Base-by-base conservation (phyloP, 2,329 filamentous ascomycete genomes). In the Elsinoe perseae region DNA sequence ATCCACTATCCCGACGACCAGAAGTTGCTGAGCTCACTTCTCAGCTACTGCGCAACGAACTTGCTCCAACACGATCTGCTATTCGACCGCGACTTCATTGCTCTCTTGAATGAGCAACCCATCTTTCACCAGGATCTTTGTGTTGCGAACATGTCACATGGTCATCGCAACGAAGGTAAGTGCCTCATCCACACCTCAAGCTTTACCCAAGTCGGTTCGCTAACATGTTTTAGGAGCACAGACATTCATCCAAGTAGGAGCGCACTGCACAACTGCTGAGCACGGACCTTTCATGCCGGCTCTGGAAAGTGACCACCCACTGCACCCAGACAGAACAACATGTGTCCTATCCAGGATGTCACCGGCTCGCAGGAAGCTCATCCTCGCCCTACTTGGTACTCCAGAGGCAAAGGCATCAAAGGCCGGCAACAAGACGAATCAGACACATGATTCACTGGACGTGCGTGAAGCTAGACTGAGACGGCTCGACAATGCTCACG, bases 161-260 rank as follows among this genome's bases (percentile, higher is more conserved):
- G 20, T 16, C 43, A 20, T 23, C 20, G 23, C 5, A 48, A 48
- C 25, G 43, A 48, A 30, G 43, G 43, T 48, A 48, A 3, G 20
- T 28, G 6, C 18, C 18, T 16, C 28, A 16, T 48, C 43, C 8
- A 7, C 6, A 8, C 42, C 4, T 7, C 12, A 4, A 6, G 3
- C 6, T 25, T 10, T 23, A 3, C 8, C 3, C 8, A 7, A 28
- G 12, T 27, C 43, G 3, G 6, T 23, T n/a, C 32, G 12, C 12
- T 36, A 14, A 36, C 32, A 36, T 28, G 14, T 7, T 48, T 6
- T n/a, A 48, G 48, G 48, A 12, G 48, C 48, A 9, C 48, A 52
- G n/a, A 52, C 48, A 14, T 52, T 52, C n/a, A 36, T 52, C 18
- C 48, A 52, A n/a, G 48, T 52, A 18, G 48, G 48, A 14, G 32